phyloP scores from a whole-genome alignment of 768 basidiomycete species.

The Xerocomus brunneocitrinus region DNA sequence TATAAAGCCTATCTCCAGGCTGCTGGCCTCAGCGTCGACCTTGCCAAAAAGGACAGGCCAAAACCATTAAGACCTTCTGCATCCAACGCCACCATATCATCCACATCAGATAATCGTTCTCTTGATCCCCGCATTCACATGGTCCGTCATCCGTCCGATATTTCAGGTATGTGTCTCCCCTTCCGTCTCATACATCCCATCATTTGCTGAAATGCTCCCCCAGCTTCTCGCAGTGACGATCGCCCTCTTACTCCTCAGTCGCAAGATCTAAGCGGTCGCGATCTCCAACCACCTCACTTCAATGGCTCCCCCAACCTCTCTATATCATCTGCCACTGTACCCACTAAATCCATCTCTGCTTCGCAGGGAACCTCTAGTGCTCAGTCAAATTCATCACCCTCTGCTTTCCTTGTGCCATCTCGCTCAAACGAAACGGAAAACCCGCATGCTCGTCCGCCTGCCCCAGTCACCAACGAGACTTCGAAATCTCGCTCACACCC shows the following conservation, averaged over 20 bases:
- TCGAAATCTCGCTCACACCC: constrained; percentile 9
- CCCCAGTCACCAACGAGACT: not conserved
- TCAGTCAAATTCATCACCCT: not conserved
- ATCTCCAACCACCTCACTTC: constrained; percentile 1
- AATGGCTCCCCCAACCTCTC: not conserved
- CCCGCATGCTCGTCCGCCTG: not conserved
- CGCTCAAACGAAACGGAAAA: constrained; percentile 13
- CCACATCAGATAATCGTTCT: constrained; percentile 11
- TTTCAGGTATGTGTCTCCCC: constrained; percentile 27
- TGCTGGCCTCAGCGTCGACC: constrained; percentile 39
- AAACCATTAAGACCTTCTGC: constrained; percentile 17
- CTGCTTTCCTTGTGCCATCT: constrained; percentile 16
- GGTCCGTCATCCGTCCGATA: constrained; percentile 29
- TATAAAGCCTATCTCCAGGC: constrained; percentile 37
- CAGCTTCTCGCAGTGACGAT: constrained; percentile 18
- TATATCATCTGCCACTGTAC: constrained; percentile 13
- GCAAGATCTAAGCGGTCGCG: constrained; percentile 11
- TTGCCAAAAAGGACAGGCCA: constrained; percentile 25
- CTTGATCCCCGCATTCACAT: constrained; percentile 25
- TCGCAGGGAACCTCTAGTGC: constrained; percentile 7
- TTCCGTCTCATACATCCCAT: not conserved
- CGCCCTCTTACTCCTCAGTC: constrained; percentile 17
- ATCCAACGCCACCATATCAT: constrained; percentile 23
- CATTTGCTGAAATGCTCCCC: not conserved
- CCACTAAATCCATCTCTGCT: constrained; percentile 22